Percentiles rank a stretch among this genome's conserved stretches.
Evolutionary conservation across 176 grass and related monocot genomes (phyloP).

Genomic region (Typha latifolia): DNA sequence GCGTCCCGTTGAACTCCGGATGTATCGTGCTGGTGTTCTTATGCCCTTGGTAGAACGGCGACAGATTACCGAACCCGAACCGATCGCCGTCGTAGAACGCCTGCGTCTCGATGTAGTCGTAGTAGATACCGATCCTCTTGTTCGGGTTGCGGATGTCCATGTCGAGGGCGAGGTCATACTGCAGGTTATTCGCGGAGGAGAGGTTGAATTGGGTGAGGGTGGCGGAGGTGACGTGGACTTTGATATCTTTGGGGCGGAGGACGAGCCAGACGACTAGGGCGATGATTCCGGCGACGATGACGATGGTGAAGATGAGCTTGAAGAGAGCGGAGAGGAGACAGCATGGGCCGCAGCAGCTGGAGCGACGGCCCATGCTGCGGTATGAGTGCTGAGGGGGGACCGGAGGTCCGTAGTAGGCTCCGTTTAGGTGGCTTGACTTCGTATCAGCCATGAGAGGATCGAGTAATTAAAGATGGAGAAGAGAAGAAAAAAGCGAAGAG

Average conservation of each 20-base stretch:
- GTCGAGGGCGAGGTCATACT: constrained; percentile 12
- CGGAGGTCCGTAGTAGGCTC: constrained; percentile 25
- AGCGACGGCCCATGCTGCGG: constrained; percentile 13
- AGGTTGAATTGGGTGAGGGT: constrained; percentile 14
- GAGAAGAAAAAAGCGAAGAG: not conserved
- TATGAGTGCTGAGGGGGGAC: constrained; percentile 1
- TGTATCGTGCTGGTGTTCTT: constrained; percentile 42
- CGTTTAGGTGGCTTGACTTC: constrained; percentile 9
- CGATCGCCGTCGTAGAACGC: constrained; percentile 3
- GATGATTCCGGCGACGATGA: constrained; percentile 10
- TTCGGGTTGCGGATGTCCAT: constrained; percentile 23
- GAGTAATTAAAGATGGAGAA: not conserved
- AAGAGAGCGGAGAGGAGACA: constrained; percentile 16
- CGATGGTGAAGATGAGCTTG: constrained; percentile 20
- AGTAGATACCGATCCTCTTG: constrained; percentile 15
- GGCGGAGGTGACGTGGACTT: constrained; percentile 7
- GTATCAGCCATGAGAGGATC: constrained; percentile 8
- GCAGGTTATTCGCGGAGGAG: not conserved
- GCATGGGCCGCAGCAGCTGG: constrained; percentile 6
- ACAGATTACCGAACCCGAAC: not conserved
- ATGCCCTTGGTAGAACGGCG: constrained; percentile 13
- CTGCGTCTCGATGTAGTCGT: constrained; percentile 6
- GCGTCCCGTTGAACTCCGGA: constrained; percentile 16
- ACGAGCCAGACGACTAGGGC: constrained; percentile 14
- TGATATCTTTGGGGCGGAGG: constrained; percentile 7